phyloP scores from a whole-genome alignment of 2,329 filamentous ascomycete genomes.

The Paracorniculantispora psalliotae region DNA sequence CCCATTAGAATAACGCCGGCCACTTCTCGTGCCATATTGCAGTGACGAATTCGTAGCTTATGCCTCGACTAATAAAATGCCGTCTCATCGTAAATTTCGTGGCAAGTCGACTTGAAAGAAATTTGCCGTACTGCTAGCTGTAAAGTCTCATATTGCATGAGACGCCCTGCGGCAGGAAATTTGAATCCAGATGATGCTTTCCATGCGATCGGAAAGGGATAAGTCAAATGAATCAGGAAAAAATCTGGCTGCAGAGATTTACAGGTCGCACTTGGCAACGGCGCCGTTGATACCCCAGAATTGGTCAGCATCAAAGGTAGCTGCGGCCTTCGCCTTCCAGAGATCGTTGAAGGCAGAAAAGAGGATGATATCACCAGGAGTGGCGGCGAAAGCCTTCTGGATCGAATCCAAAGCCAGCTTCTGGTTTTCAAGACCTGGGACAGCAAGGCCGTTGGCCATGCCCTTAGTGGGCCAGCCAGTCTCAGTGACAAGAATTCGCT shows the following conservation, averaged over 20 bases:
- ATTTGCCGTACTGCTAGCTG: background rate
- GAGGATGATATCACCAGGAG: constrained; percentile 54
- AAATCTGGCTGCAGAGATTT: background rate
- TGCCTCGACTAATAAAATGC: background rate
- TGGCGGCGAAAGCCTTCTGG: constrained; percentile 50
- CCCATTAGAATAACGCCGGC: background rate
- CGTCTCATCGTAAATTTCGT: background rate
- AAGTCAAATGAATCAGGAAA: background rate
- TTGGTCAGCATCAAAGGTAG: constrained; percentile 66
- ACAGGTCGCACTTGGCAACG: constrained; percentile 15
- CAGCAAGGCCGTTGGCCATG: constrained; percentile 57
- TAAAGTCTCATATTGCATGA: background rate
- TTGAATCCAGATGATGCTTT: too few species aligned
- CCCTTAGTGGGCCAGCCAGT: constrained; percentile 78
- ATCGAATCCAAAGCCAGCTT: constrained; percentile 60
- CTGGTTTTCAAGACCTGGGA: constrained; percentile 66
- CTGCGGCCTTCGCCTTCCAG: constrained; percentile 65
- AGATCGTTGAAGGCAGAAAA: constrained; percentile 76
- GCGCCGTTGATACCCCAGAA: constrained; percentile 64
- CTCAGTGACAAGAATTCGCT: constrained; percentile 71
- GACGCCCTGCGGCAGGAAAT: too few species aligned
- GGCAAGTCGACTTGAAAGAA: background rate
- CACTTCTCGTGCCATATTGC: background rate
- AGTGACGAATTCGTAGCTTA: background rate
- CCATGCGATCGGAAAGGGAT: background rate